phyloP scores from a whole-genome alignment of 2,329 filamentous ascomycete species.

The Parasarocladium wereldwijsianum region DNA sequence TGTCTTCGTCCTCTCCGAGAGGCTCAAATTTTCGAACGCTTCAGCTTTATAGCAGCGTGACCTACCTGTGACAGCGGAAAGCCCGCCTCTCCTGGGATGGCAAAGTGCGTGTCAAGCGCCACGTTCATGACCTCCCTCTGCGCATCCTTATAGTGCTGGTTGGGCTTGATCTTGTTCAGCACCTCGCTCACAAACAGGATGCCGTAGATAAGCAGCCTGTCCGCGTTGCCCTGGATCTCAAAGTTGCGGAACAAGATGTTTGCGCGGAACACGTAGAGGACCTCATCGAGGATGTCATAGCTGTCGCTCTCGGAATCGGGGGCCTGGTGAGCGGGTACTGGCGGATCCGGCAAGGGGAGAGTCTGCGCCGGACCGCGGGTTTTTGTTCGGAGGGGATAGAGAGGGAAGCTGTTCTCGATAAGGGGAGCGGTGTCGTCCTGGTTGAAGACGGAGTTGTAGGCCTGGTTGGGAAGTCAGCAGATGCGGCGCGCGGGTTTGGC shows the following conservation, averaged over 20 bases:
- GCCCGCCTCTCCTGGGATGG: constrained; percentile 80
- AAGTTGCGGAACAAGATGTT: constrained; percentile 99
- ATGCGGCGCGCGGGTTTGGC: not conserved
- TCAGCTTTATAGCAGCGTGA: constrained; percentile 4
- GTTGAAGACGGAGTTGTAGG: constrained; percentile 97
- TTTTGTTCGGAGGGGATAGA: constrained; percentile 86
- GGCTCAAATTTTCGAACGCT: too few species aligned
- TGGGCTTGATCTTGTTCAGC: constrained; percentile 71
- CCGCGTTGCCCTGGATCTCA: constrained; percentile 91
- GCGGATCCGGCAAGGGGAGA: constrained; percentile 44
- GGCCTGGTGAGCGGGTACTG: constrained; percentile 45
- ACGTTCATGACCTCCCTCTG: constrained; percentile 73
- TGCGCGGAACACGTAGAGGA: constrained; percentile 82
- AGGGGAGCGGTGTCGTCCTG: constrained; percentile 52
- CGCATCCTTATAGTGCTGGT: constrained; percentile 43
- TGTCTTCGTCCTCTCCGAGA: too few species aligned
- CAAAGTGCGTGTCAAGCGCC: constrained; percentile 85
- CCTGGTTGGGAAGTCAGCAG: constrained; percentile 34
- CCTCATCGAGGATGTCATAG: constrained; percentile 94
- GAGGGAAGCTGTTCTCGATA: constrained; percentile 76
- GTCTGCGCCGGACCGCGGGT: constrained; percentile 91
- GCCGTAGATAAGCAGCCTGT: constrained; percentile 89
- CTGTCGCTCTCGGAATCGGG: constrained; percentile 78
- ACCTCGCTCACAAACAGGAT: constrained; percentile 92
- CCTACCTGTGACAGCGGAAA: constrained; percentile 82